phyloP scores from a whole-genome alignment of 306 rosid genomes.

The Mucuna pruriens region DNA sequence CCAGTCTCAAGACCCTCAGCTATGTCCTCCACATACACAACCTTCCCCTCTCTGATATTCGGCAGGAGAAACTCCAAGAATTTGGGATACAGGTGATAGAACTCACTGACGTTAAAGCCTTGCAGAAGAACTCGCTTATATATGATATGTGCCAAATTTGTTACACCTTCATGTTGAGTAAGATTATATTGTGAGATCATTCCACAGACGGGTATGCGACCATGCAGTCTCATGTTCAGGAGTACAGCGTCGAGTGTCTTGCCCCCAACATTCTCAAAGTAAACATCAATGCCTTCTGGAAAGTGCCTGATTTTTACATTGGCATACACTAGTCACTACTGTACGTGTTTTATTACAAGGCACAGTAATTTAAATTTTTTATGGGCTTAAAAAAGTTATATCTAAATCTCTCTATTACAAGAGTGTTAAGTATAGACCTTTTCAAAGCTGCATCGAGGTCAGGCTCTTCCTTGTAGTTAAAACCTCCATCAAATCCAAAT shows the following conservation, averaged over 20 bases:
- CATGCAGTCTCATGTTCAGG: constrained; percentile 38
- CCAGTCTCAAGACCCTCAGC: constrained; percentile 50
- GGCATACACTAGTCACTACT: background rate
- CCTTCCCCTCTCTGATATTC: constrained; percentile 40
- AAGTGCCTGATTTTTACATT: constrained; percentile 39
- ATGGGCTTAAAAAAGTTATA: background rate
- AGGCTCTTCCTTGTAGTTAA: constrained; percentile 51
- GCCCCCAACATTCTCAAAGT: constrained; percentile 50
- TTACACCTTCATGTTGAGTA: constrained; percentile 41
- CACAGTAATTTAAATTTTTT: background rate
- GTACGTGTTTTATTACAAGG: background rate
- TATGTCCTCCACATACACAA: constrained; percentile 45
- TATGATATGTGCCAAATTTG: constrained; percentile 31
- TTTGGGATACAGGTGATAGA: constrained; percentile 39
- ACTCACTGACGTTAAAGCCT: constrained; percentile 32
- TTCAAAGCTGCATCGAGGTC: constrained; percentile 46
- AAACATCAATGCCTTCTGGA: constrained; percentile 49
- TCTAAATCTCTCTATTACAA: background rate
- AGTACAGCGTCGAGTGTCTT: constrained; percentile 45
- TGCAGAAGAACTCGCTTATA: constrained; percentile 38
- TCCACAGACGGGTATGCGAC: constrained; percentile 42
- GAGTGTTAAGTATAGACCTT: constrained; percentile 28
- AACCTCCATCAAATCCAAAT: constrained; percentile 49
- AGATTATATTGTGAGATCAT: constrained; percentile 48
- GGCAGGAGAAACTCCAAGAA: constrained; percentile 48